A percentile compares a stretch with the other conserved stretches of the same genome.
phyloP scores from a whole-genome alignment of 352 stramenopile species.

The Phytopythium helicoides region DNA sequence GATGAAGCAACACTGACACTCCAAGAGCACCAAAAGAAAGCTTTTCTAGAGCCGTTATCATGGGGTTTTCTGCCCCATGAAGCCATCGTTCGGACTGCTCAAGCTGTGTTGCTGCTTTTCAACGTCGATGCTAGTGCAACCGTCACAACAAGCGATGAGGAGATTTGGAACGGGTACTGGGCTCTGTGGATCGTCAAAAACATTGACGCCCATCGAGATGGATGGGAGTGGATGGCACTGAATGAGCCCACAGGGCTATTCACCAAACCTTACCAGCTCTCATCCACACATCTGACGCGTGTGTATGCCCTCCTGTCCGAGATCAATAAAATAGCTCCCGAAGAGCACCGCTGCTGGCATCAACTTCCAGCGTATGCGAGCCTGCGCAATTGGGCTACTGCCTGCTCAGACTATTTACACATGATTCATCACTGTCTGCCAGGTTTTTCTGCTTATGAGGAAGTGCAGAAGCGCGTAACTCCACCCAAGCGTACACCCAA shows the following conservation, averaged over 20 bases:
- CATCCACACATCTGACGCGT: conserved; percentile 26
- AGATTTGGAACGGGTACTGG: conserved; percentile 49
- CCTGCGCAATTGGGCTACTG: conserved; percentile 46
- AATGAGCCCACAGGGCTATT: conserved; percentile 68
- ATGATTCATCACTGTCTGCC: conserved; percentile 50
- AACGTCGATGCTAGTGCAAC: conserved; percentile 21
- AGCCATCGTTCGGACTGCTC: conserved; percentile 39
- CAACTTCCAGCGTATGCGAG: conserved; percentile 48
- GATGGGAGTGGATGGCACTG: conserved; percentile 62
- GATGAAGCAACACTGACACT: conserved; percentile 62
- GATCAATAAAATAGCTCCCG: conserved; percentile 10
- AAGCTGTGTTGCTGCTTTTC: conserved; percentile 62
- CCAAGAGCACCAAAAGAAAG: conserved; percentile 47
- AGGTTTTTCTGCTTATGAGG: conserved; percentile 33
- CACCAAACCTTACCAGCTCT: conserved; percentile 69
- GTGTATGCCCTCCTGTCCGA: conserved; percentile 28
- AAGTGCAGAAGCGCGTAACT: conserved; percentile 38
- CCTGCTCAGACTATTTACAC: conserved; percentile 53
- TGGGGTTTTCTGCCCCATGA: conserved; percentile 53
- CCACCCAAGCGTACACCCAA: conserved; percentile 49
- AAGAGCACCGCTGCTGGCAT: conserved; percentile 47
- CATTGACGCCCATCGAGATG: conserved; percentile 56
- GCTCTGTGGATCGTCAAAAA: conserved; percentile 78
- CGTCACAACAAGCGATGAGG: conserved; percentile 19
- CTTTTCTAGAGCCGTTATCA: conserved; percentile 61